phyloP scores from a whole-genome alignment of 306 rosid species.

The Pterocarpus macrocarpus region DNA sequence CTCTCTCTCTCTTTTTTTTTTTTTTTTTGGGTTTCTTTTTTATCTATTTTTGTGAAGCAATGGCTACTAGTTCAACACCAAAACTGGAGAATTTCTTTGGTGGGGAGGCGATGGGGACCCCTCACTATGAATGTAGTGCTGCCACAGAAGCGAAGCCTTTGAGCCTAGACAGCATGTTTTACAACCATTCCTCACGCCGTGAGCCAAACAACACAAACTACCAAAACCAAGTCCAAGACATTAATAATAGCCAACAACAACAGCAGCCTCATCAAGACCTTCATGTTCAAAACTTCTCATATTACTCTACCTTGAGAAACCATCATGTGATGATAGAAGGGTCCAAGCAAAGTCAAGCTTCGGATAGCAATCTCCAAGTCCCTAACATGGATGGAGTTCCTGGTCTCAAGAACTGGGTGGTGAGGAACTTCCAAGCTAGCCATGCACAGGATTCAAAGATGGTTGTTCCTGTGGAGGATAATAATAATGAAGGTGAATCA shows the following conservation, averaged over 20 bases:
- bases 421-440: slow-evolving; percentile 54
- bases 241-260: slow-evolving; percentile 36
- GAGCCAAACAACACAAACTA: slow-evolving; percentile 53
- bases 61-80: slow-evolving; percentile 71
- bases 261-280: slow-evolving; percentile 46
- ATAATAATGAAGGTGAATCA: slow-evolving; percentile 62
- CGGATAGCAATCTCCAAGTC: slow-evolving; percentile 55
- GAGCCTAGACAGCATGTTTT: slow-evolving; percentile 73
- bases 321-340: slow-evolving; percentile 58
- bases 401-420: slow-evolving; percentile 66
- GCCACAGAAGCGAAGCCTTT: slow-evolving; percentile 71
- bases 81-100: slow-evolving; percentile 92
- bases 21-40: neutral
- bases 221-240: slow-evolving; percentile 51
- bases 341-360: slow-evolving; percentile 53
- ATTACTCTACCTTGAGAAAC: slow-evolving; percentile 51
- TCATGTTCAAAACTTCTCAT: slow-evolving; percentile 53
- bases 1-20: slow-evolving; percentile 5
- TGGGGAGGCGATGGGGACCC: slow-evolving; percentile 70
- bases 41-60: slow-evolving; percentile 55
- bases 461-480: slow-evolving; percentile 57
- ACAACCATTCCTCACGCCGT: slow-evolving; percentile 57
- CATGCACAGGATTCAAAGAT: slow-evolving; percentile 57
- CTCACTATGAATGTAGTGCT: slow-evolving; percentile 71
- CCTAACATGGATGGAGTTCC: slow-evolving; percentile 51